Conservation (phyloP, 345 rosid genomes). For the Geranium rotundifolium region DNA sequence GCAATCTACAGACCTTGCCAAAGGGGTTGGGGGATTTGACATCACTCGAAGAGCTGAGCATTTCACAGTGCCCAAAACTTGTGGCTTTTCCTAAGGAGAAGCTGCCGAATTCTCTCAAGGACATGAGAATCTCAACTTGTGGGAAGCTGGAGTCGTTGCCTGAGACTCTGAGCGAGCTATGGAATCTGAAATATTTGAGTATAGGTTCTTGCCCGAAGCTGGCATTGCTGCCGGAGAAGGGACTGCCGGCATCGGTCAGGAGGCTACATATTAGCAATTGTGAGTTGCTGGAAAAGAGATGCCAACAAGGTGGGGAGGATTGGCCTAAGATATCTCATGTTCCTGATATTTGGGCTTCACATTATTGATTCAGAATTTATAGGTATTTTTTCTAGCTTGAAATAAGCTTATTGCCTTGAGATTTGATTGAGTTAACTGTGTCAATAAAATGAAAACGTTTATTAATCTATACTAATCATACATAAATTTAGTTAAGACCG, state of each 20-base stretch:
- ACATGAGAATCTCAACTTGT: conserved; percentile 9
- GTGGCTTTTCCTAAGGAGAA: conserved; percentile 8
- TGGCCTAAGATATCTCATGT: conserved; percentile 14
- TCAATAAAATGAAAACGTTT: too few relatives aligned
- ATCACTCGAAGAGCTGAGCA: conserved; percentile 7
- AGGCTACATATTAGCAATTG: neutral
- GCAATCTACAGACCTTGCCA: conserved; percentile 7
- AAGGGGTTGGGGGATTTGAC: conserved; percentile 3
- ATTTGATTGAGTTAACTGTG: too few relatives aligned
- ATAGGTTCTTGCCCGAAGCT: conserved; percentile 11
- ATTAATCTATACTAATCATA: too few relatives aligned
- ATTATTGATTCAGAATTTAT: neutral
- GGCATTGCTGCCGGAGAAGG: conserved; percentile 10
- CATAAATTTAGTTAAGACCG: too few relatives aligned
- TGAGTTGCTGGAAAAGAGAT: conserved; percentile 10
- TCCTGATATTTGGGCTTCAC: conserved; percentile 1
- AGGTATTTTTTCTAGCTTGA: too few relatives aligned
- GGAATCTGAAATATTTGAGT: conserved; percentile 3
- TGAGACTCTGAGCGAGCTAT: conserved; percentile 1
- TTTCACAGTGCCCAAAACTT: conserved; percentile 6
- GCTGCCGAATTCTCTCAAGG: conserved; percentile 11
- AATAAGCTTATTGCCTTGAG: too few relatives aligned
- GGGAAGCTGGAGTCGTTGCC: conserved; percentile 14
- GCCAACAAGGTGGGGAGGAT: conserved; percentile 10
- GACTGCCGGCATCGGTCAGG: conserved; percentile 5